Evolutionary conservation across 805 yeast genomes (phyloP).

Genomic region (Hanseniaspora guilliermondii): DNA sequence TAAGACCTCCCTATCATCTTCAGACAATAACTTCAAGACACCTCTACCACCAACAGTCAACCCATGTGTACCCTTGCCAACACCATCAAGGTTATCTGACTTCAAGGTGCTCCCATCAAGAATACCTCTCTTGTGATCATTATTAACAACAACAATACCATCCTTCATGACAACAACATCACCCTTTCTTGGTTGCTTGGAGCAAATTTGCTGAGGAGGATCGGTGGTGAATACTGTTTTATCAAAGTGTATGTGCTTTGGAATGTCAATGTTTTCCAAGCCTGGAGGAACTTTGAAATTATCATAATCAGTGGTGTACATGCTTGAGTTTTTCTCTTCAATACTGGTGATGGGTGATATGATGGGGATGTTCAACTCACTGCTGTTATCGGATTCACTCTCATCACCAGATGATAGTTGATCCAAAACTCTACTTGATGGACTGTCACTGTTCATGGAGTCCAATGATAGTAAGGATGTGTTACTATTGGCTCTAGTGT

Average conservation of each 20-base stretch:
- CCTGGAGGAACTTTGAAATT: slow-evolving; percentile 27
- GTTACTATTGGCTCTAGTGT: slow-evolving; percentile 1
- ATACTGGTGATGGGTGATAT: slow-evolving; percentile 11
- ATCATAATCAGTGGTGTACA: background rate
- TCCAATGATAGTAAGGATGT: background rate
- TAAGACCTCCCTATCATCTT: slow-evolving; percentile 13
- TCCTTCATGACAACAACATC: slow-evolving; percentile 55
- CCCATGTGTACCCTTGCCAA: slow-evolving; percentile 14
- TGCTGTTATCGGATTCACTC: background rate
- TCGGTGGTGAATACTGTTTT: slow-evolving; percentile 63
- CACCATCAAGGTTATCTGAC: slow-evolving; percentile 40
- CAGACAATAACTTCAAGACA: slow-evolving; percentile 15
- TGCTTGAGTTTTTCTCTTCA: background rate
- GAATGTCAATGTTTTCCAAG: slow-evolving; percentile 28
- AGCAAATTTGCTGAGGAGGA: slow-evolving; percentile 85
- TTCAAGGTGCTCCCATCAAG: slow-evolving; percentile 75
- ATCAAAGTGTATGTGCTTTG: slow-evolving; percentile 66
- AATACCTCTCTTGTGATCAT: slow-evolving; percentile 37
- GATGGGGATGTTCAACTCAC: background rate
- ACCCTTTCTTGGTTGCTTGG: slow-evolving; percentile 66
- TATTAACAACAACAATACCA: slow-evolving; percentile 41
- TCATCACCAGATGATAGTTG: background rate
- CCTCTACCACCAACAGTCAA: slow-evolving; percentile 12
- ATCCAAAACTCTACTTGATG: background rate
- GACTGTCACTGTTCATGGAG: background rate